Conservation (phyloP, 2,329 filamentous ascomycete species). For the Leptosphaerulina australis region DNA sequence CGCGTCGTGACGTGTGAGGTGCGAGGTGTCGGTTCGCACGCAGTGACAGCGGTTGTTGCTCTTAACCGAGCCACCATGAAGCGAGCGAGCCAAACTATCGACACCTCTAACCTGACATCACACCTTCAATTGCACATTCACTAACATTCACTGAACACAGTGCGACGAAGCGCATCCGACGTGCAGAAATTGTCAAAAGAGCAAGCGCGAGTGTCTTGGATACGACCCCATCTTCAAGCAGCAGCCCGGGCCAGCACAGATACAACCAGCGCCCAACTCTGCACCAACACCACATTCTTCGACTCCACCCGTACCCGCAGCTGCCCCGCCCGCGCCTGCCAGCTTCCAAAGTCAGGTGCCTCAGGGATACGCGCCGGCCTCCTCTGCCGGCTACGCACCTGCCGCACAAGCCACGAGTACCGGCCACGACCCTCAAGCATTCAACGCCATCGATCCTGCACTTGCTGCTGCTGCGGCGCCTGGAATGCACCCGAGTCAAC, state of each 20-base stretch:
- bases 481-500: constrained; percentile 36
- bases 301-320: constrained; percentile 35
- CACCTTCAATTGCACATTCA: constrained; percentile 20
- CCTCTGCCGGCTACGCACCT: constrained; percentile 51
- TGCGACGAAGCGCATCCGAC: constrained; percentile 95
- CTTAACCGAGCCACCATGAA: constrained; percentile 49
- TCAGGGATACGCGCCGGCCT: constrained; percentile 53
- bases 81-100: constrained; percentile 45
- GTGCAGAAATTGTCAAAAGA: constrained; percentile 89
- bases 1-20: constrained; percentile 38
- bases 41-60: constrained; percentile 26
- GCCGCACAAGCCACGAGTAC: constrained; percentile 45
- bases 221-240: constrained; percentile 89
- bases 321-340: constrained; percentile 41
- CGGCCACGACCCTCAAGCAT: constrained; percentile 55
- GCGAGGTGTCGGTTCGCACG: constrained; percentile 22
- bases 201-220: constrained; percentile 82
- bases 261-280: constrained; percentile 70
- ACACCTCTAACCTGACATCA: constrained; percentile 42
- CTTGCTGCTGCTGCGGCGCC: constrained; percentile 57
- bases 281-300: constrained; percentile 44
- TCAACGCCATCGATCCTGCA: constrained; percentile 69
- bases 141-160: constrained; percentile 57
- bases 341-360: constrained; percentile 49
- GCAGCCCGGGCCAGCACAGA: constrained; percentile 70